Conservation (phyloP, 2,329 filamentous ascomycete genomes). For the Penicillium sp. region DNA sequence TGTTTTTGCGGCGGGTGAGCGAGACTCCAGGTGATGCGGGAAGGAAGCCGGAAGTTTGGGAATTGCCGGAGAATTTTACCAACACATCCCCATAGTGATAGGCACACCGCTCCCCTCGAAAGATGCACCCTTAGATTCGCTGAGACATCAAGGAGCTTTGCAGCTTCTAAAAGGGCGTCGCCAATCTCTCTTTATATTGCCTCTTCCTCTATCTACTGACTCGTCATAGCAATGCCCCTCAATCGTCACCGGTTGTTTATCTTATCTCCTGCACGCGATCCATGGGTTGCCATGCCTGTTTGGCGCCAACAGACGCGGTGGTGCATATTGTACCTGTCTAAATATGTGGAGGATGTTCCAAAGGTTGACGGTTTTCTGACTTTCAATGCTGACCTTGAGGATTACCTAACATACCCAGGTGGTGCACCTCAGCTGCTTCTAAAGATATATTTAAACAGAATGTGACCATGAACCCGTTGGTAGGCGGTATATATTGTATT, state of each 20-base stretch:
- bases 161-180: not conserved
- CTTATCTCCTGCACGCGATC: constrained; percentile 21
- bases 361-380: too few relatives aligned
- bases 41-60: constrained; percentile 15
- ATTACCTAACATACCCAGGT: too few relatives aligned
- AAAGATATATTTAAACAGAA: too few relatives aligned
- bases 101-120: constrained; percentile 18
- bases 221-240: constrained; percentile 20
- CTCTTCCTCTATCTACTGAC: not conserved
- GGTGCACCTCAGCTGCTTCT: too few relatives aligned
- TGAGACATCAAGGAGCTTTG: not conserved
- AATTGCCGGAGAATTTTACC: constrained; percentile 22
- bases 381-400: too few relatives aligned
- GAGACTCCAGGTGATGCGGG: constrained; percentile 3
- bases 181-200: not conserved
- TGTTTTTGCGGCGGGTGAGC: not conserved
- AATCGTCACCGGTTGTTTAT: constrained; percentile 25
- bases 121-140: not conserved
- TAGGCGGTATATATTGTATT: not conserved
- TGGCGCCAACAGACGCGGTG: not conserved
- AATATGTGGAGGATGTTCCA: too few relatives aligned
- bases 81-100: constrained; percentile 5
- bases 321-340: not conserved
- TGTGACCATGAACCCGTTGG: too few relatives aligned
- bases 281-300: constrained; percentile 1